These are phyloP conservation scores for Proliferodiscus dingleyae DNA, from an alignment of 2,329 filamentous ascomycete species.

Conservation along the genomic window DNA sequence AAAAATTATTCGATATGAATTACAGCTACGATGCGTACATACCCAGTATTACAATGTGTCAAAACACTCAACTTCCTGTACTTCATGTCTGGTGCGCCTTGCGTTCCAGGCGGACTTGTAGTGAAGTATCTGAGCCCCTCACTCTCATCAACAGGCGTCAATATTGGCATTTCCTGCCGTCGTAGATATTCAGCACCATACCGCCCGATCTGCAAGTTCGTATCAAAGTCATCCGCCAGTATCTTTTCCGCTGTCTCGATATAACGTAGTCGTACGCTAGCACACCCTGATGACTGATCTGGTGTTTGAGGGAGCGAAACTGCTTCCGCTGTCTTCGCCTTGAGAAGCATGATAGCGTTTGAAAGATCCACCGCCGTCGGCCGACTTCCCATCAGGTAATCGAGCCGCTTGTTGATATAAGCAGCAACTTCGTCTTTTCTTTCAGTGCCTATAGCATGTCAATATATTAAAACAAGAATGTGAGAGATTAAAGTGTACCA, in stretches of 20 bases:
- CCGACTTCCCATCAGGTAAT: constrained; percentile 82
- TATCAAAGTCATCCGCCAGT: constrained; percentile 77
- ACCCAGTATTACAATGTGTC: constrained; percentile 98
- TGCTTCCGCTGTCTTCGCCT: constrained; percentile 51
- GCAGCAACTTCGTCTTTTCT: constrained; percentile 53
- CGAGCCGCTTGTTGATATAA: constrained; percentile 71
- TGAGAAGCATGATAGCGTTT: constrained; percentile 81
- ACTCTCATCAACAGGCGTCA: constrained; percentile 13
- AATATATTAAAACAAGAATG: background rate
- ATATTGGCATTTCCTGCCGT: constrained; percentile 28
- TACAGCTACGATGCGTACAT: constrained; percentile 22
- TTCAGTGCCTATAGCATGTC: constrained; percentile 14
- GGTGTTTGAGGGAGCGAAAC: constrained; percentile 33
- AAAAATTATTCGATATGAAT: background rate
- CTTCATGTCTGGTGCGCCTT: constrained; percentile 39
- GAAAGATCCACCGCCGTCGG: constrained; percentile 93
- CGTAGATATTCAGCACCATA: constrained; percentile 79
- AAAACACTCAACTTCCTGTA: constrained; percentile 68
- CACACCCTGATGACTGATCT: constrained; percentile 24
- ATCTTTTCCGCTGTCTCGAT: constrained; percentile 80
- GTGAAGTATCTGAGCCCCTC: constrained; percentile 30
- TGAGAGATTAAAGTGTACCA: constrained; percentile 31
- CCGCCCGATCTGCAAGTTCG: constrained; percentile 81
- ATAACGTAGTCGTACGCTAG: constrained; percentile 62
- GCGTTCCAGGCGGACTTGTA: constrained; percentile 34